Evolutionary conservation across 345 rosid species (phyloP).

Genomic region (Turritis glabra): DNA sequence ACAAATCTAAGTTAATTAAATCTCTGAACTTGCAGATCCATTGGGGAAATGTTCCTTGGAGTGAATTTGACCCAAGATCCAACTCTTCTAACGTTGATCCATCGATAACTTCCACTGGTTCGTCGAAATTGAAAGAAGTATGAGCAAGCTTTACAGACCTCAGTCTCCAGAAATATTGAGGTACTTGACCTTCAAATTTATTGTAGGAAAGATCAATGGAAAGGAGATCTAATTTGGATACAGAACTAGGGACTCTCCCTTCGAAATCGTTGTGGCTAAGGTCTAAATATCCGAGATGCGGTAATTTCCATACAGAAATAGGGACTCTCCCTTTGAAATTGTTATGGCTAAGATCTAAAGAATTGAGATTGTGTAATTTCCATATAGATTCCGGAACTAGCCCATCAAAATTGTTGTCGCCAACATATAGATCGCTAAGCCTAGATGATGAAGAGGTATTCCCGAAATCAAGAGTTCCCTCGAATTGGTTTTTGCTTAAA

Average conservation of each 20-base stretch:
- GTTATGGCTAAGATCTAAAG: neutral
- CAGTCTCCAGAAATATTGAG: neutral
- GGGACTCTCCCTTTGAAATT: neutral
- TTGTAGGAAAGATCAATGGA: constrained; percentile 44
- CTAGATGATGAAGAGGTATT: neutral
- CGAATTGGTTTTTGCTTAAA: neutral
- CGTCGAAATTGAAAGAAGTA: neutral
- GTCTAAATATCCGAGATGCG: neutral
- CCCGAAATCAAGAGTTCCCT: neutral
- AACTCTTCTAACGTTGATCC: neutral
- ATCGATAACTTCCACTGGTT: neutral
- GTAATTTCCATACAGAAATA: neutral
- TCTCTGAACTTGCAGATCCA: neutral
- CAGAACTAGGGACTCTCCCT: neutral
- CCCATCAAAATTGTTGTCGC: neutral
- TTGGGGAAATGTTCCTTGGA: constrained; percentile 33
- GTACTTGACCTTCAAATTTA: constrained; percentile 24
- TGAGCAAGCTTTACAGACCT: neutral
- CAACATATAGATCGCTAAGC: neutral
- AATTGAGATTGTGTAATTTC: neutral
- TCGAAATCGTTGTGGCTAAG: neutral
- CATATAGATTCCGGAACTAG: neutral
- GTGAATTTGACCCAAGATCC: neutral
- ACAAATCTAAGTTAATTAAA: rapidly evolving
- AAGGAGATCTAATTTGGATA: constrained; percentile 3